A percentile compares a stretch with the other conserved stretches of the same genome.
phyloP scores from a whole-genome alignment of 192 early-diverging fungal species.

The Backusella psychrophila region DNA sequence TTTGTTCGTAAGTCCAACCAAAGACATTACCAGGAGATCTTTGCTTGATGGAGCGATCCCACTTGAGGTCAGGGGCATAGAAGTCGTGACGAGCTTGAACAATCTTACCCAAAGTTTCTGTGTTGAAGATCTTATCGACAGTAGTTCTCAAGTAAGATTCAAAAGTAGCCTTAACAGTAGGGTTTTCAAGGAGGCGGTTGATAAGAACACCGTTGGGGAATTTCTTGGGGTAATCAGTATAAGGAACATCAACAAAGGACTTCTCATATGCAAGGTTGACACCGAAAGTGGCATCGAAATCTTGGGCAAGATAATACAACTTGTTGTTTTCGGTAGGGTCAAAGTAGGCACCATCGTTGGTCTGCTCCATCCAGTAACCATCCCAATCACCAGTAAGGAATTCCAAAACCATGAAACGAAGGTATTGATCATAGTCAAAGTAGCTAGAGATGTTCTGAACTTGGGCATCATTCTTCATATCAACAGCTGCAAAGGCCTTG shows the following conservation, averaged over 20 bases:
- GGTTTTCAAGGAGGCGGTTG: slow-evolving; percentile 43
- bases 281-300: slow-evolving; percentile 52
- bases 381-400: slow-evolving; percentile 49
- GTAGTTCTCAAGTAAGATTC: slow-evolving; percentile 43
- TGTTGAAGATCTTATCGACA: slow-evolving; percentile 44
- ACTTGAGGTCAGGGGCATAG: slow-evolving; percentile 39
- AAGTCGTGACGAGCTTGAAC: slow-evolving; percentile 39
- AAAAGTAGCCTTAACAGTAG: slow-evolving; percentile 29
- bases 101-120: slow-evolving; percentile 39
- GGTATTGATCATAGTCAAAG: slow-evolving; percentile 39
- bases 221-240: slow-evolving; percentile 30
- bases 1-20: slow-evolving; percentile 38
- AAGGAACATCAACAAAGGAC: slow-evolving; percentile 30
- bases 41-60: slow-evolving; percentile 46
- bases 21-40: slow-evolving; percentile 44
- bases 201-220: slow-evolving; percentile 42
- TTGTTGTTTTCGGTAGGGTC: slow-evolving; percentile 36
- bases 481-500: slow-evolving; percentile 20
- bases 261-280: slow-evolving; percentile 32
- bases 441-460: slow-evolving; percentile 26
- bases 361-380: slow-evolving; percentile 46
- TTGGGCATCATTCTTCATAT: slow-evolving; percentile 30
- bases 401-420: slow-evolving; percentile 51
- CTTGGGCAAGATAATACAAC: slow-evolving; percentile 45
- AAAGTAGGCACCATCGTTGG: slow-evolving; percentile 45